Conservation (phyloP, 345 rosid species). For the Lagerstroemia speciosa region DNA sequence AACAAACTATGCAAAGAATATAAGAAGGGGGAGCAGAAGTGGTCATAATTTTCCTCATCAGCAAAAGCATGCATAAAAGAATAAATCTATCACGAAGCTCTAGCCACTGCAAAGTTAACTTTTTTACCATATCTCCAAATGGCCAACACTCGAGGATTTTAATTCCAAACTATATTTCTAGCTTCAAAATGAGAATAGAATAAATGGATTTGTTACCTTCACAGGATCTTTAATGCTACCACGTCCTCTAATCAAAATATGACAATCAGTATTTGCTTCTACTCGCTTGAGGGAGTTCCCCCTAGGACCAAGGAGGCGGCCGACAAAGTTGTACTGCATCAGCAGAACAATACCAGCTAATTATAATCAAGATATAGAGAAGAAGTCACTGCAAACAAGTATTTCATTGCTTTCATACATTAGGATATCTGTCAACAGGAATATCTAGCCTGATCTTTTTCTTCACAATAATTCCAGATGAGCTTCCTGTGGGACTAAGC, state of each 20-base stretch:
- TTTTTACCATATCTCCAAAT: no score
- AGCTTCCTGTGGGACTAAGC: conserved; percentile 62
- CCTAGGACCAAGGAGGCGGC: conserved; percentile 96
- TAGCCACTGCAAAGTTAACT: no score
- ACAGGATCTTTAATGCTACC: conserved; percentile 89
- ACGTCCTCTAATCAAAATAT: conserved; percentile 84
- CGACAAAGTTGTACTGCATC: conserved; percentile 90
- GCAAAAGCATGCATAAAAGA: background rate
- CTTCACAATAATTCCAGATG: conserved; percentile 85
- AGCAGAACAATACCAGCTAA: conserved; percentile 15
- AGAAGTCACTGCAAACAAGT: background rate
- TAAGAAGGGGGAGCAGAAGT: no score
- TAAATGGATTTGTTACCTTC: conserved; percentile 36
- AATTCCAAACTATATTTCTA: no score
- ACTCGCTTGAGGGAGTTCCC: conserved; percentile 97
- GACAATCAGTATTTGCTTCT: conserved; percentile 93
- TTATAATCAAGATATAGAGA: background rate
- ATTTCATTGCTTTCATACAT: conserved; percentile 30
- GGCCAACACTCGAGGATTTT: no score
- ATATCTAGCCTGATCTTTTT: conserved; percentile 85
- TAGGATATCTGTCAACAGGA: conserved; percentile 76
- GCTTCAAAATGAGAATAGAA: background rate
- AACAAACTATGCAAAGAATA: no score
- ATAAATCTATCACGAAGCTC: background rate
- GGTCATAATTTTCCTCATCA: no score